Conservation (phyloP, 2,329 filamentous ascomycete genomes). For the Exophiala sp. region DNA sequence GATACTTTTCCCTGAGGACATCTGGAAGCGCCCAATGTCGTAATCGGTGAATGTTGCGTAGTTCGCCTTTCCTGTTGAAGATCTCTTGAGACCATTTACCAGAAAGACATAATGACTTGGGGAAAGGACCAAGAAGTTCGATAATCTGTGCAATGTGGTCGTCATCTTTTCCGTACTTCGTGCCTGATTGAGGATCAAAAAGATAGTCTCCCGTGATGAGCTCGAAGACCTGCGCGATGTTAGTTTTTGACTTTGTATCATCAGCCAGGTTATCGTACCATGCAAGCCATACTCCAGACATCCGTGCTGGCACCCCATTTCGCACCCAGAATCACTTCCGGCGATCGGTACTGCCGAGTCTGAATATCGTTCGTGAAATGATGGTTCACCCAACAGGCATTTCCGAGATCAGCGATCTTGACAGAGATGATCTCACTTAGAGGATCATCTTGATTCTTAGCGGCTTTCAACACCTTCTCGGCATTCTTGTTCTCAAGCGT, state of each 20-base stretch:
- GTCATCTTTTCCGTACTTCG: slow-evolving; percentile 98
- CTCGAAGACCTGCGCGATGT: slow-evolving; percentile 72
- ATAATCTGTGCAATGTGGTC: slow-evolving; percentile 99
- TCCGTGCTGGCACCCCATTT: slow-evolving; percentile 99
- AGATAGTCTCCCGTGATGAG: slow-evolving; percentile 97
- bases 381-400: slow-evolving; percentile 97
- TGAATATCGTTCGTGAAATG: slow-evolving; percentile 99
- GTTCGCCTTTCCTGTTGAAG: slow-evolving; percentile 94
- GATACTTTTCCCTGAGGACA: slow-evolving; percentile 93
- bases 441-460: slow-evolving; percentile 55
- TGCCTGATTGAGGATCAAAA: slow-evolving; percentile 96
- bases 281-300: slow-evolving; percentile 98
- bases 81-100: slow-evolving; percentile 99
- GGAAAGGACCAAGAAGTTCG: slow-evolving; percentile 88
- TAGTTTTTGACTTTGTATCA: not conserved
- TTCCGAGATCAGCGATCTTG: slow-evolving; percentile 97
- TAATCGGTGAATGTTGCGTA: slow-evolving; percentile 93
- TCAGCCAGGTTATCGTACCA: slow-evolving; percentile 60
- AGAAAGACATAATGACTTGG: slow-evolving; percentile 83
- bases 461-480: slow-evolving; percentile 50
- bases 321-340: slow-evolving; percentile 90
- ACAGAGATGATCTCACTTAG: slow-evolving; percentile 73
- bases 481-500: slow-evolving; percentile 72
- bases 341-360: slow-evolving; percentile 92
- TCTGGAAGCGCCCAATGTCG: slow-evolving; percentile 94